Evolutionary conservation across 108 stramenopile species (phyloP), one percentile per base, ranked within the genome.

Genomic region (Halocafeteria seosinensis): DNA sequence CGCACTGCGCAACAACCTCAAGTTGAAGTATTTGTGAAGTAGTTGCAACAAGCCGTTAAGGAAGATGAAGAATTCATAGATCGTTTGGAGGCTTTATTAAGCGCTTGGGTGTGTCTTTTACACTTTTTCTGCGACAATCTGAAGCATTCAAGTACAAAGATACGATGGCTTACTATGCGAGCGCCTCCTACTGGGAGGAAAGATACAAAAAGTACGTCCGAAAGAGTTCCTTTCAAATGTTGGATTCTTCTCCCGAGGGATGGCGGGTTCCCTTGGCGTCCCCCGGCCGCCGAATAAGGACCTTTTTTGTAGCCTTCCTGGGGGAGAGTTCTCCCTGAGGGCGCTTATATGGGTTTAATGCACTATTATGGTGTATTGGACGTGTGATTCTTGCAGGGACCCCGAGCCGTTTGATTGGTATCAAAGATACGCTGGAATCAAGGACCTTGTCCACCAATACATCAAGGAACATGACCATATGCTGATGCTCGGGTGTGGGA

Each of bases 361-460:
- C 17, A n/a, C 42, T 47, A 47, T 47, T n/a, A 47, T 47, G 17
- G 17, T n/a, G 17, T 21, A 21, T 47, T 17, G 17, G 42, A 17
- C n/a, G 42, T 47, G 17, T 5, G 53, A 12, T 25, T 35, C 34
- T 11, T 35, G 57, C 66, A 78, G 70, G 71, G 84, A 84, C 32
- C 81, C 84, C 9, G 84, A 84, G 66, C 75, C 81, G 23, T 84
- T 84, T 62, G 84, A 84, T 53, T 84, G 84, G 84, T 84, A 81
- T 74, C 84, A 84, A 65, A 34, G 77, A 17, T 75, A 75, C 37
- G 71, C 71, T 2, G 74, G 77, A 21, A 27, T 75, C 35, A 69
- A 78, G 71, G 81, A 80, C 26, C 62, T 71, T 32, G 25, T 80
- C 12, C 30, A 55, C 30, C 53, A 55, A 31, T 31, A 55, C 53